Conservation (phyloP, 1,284 basidiomycete species). For the Boletellus deceptivus region DNA sequence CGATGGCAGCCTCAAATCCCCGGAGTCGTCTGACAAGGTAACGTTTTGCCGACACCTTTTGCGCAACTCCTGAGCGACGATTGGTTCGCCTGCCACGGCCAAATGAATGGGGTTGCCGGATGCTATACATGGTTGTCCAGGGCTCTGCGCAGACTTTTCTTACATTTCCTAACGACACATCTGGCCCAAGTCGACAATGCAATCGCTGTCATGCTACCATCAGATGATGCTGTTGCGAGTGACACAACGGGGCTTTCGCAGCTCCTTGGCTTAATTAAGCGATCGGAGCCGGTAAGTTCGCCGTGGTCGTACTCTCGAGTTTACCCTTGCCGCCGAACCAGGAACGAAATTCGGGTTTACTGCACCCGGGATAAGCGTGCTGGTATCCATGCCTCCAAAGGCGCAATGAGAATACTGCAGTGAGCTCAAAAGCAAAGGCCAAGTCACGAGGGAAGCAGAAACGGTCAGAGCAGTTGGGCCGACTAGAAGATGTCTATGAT, state of each 20-base stretch:
- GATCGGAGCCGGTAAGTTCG: no score
- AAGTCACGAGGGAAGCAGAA: slow-evolving; percentile 65
- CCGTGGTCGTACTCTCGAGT: slow-evolving; percentile 87
- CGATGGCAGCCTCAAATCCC: slow-evolving; percentile 89
- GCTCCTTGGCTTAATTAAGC: slow-evolving; percentile 71
- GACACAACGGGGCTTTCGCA: slow-evolving; percentile 54
- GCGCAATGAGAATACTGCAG: slow-evolving; percentile 92
- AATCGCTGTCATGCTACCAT: slow-evolving; percentile 54
- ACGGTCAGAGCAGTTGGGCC: slow-evolving; percentile 73
- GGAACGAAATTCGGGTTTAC: slow-evolving; percentile 85
- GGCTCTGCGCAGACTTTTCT: no score
- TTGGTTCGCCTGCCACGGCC: no score
- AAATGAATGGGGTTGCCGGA: no score
- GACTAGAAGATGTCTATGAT: not conserved
- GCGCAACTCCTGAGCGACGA: no score
- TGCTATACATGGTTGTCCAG: no score
- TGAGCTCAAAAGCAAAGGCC: slow-evolving; percentile 62
- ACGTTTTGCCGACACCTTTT: no score
- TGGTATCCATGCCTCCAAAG: slow-evolving; percentile 85
- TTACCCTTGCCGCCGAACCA: slow-evolving; percentile 85
- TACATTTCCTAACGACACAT: slow-evolving; percentile 6
- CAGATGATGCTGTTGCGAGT: slow-evolving; percentile 26
- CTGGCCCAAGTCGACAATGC: slow-evolving; percentile 59
- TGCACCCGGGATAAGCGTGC: slow-evolving; percentile 82
- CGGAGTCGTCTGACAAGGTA: no score